Evolutionary conservation across 2,329 filamentous ascomycete species (phyloP).

Genomic region (Fusarium liriodendri): DNA sequence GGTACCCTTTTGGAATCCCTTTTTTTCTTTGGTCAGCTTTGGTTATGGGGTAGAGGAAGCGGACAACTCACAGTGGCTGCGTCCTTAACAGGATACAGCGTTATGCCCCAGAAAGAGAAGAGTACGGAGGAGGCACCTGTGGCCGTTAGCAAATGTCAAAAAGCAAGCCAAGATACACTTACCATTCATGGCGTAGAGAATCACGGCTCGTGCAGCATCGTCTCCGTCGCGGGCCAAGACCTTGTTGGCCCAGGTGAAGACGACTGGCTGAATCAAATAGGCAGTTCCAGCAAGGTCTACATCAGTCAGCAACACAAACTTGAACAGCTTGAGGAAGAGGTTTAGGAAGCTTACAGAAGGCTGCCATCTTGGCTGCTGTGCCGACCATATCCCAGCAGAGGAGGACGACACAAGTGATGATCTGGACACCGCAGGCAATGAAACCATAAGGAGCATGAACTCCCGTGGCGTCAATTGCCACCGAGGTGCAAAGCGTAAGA

Average conservation of each 20-base stretch:
- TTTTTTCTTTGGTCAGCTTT: not conserved
- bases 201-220: conserved; percentile 51
- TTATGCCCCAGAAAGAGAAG: conserved; percentile 55
- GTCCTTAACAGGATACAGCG: conserved; percentile 50
- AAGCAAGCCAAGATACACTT: not conserved
- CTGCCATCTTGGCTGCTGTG: conserved; percentile 37
- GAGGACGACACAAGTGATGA: conserved; percentile 48
- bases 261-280: conserved; percentile 53
- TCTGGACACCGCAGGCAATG: conserved; percentile 46
- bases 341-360: conserved; percentile 18
- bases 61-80: conserved; percentile 48
- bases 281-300: conserved; percentile 52
- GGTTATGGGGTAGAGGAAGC: not conserved
- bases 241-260: conserved; percentile 55
- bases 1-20: conserved; percentile 45
- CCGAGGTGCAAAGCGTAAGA: conserved; percentile 46
- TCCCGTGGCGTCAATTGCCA: conserved; percentile 52
- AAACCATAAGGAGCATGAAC: conserved; percentile 49
- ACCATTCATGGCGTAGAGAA: conserved; percentile 53
- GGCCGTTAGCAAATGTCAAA: not conserved
- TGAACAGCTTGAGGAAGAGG: no score
- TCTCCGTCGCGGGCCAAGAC: conserved; percentile 51
- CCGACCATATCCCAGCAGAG: conserved; percentile 46
- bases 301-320: conserved; percentile 12
- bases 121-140: conserved; percentile 47